Evolutionary conservation across 495 filamentous ascomycete species (phyloP).

Genomic region (Daldinia childiae): DNA sequence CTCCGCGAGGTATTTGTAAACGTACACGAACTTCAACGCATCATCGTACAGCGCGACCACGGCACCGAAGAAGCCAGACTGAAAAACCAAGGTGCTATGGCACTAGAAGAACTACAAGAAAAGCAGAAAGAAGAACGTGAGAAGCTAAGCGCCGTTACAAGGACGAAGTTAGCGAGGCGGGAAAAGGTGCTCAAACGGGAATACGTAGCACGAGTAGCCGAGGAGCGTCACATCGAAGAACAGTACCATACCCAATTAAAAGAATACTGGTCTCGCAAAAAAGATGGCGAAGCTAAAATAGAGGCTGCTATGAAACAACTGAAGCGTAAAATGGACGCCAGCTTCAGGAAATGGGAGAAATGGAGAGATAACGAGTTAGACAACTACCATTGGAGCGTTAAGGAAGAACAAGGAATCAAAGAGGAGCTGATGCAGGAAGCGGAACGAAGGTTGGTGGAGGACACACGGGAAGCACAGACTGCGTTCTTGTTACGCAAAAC

Average conservation of each 20-base stretch:
- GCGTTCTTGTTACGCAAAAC: slow-evolving; percentile 28
- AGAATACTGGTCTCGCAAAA: slow-evolving; percentile 44
- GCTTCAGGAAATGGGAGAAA: slow-evolving; percentile 41
- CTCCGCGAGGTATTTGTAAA: slow-evolving; percentile 36
- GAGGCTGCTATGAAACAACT: slow-evolving; percentile 43
- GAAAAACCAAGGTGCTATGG: not conserved
- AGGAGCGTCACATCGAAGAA: slow-evolving; percentile 47
- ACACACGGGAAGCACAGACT: slow-evolving; percentile 10
- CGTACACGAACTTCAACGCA: slow-evolving; percentile 42
- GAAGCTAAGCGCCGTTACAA: slow-evolving; percentile 18
- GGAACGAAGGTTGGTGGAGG: slow-evolving; percentile 29
- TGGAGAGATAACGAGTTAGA: slow-evolving; percentile 44
- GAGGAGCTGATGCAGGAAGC: slow-evolving; percentile 46
- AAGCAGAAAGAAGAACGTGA: slow-evolving; percentile 42
- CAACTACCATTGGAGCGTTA: slow-evolving; percentile 24
- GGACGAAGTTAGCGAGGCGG: slow-evolving; percentile 27
- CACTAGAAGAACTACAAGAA: slow-evolving; percentile 25
- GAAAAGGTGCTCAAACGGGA: slow-evolving; percentile 43
- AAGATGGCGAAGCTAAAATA: slow-evolving; percentile 35
- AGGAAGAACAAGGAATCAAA: slow-evolving; percentile 43
- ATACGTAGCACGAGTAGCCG: slow-evolving; percentile 35
- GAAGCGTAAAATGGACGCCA: slow-evolving; percentile 42
- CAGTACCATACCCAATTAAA: slow-evolving; percentile 44
- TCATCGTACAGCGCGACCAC: slow-evolving; percentile 30
- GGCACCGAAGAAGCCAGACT: slow-evolving; percentile 23